Evolutionary conservation across 257 asterid species (phyloP), one percentile per base, ranked within the genome.

Genomic region (Nicotiana tomentosiformis): DNA sequence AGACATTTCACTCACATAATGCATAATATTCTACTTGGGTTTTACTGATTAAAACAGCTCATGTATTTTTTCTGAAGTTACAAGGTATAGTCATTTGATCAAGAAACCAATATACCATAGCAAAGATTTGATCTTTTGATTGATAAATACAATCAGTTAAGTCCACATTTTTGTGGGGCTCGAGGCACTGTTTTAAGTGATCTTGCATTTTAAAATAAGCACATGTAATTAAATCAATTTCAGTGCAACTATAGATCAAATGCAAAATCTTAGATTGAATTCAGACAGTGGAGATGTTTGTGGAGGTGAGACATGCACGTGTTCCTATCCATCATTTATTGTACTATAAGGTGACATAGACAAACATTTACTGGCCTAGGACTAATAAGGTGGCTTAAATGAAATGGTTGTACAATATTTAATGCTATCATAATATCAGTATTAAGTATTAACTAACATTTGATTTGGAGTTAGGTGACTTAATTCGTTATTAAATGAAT

Each of bases 301-400:
- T 46, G 79, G 79, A 46, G 60, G 79, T 72, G 26, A 35, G 58
- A 72, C 35, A 70, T 43, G 60, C 57, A 70, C 58, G 55, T 72
- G 78, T 72, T 20, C 33, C 58, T 72, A 72, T 51, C 18, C 49
- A n/a, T 5, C 77, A 35, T 37, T 69, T 69, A 69, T 20, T 72
- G 46, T 72, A 18, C 32, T 37, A 72, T 62, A 65, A 66, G 12
- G 35, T 53, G 26, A 78, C 17, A 82, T 76, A 81, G 81, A 69
- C 77, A 58, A 80, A 69, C 72, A 78, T 82, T 85, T 85, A 85
- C 82, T 68, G 10, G 77, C 4, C 74, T 66, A 4, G 35, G 10
- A 23, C 74, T 66, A 66, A 66, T 30, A 66, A 10, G 74, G 49
- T 43, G 49, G 49, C 49, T 7, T 55, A n/a, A 76, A 46, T 35